Percentiles rank a stretch among this genome's conserved stretches.
Evolutionary conservation across 768 basidiomycete species (phyloP).

Genomic region (Agrocybe pediades): DNA sequence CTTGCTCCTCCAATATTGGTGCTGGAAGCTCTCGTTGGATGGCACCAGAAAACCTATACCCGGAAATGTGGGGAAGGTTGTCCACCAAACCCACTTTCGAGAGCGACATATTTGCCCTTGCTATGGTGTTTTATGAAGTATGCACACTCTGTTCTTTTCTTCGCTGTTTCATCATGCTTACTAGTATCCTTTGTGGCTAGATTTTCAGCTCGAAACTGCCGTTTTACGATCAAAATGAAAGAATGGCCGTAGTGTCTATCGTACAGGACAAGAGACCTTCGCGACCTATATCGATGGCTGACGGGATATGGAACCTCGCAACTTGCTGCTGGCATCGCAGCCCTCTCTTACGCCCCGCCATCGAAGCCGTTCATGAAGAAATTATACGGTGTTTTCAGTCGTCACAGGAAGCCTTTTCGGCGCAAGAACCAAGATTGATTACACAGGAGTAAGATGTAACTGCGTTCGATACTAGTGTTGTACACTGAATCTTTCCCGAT

Average conservation of each 20-base stretch:
- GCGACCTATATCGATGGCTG: slow-evolving; percentile 4
- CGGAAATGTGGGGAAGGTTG: slow-evolving; percentile 11
- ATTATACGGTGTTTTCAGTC: neutral
- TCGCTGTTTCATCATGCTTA: neutral
- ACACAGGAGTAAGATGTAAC: slow-evolving; percentile 9
- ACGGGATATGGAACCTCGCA: slow-evolving; percentile 8
- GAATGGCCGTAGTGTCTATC: slow-evolving; percentile 12
- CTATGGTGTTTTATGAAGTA: slow-evolving; percentile 28
- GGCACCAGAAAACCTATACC: slow-evolving; percentile 26
- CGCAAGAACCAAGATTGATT: neutral
- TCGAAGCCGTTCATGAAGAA: slow-evolving; percentile 1
- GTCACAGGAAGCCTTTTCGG: neutral
- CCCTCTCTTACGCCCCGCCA: slow-evolving; percentile 10
- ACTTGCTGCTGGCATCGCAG: slow-evolving; percentile 12
- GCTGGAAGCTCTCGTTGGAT: slow-evolving; percentile 30
- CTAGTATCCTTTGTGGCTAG: neutral
- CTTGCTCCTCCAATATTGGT: slow-evolving; percentile 2
- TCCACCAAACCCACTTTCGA: slow-evolving; percentile 20
- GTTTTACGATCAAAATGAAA: slow-evolving; percentile 7
- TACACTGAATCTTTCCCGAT: slow-evolving; percentile 4
- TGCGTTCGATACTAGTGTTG: neutral
- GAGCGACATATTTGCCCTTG: slow-evolving; percentile 31
- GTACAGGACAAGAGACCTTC: slow-evolving; percentile 11
- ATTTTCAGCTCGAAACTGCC: slow-evolving; percentile 15
- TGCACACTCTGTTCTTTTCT: neutral